Evolutionary conservation across 2,329 filamentous ascomycete species (phyloP).

Genomic region (Cylindrodendrum hubeiense): DNA sequence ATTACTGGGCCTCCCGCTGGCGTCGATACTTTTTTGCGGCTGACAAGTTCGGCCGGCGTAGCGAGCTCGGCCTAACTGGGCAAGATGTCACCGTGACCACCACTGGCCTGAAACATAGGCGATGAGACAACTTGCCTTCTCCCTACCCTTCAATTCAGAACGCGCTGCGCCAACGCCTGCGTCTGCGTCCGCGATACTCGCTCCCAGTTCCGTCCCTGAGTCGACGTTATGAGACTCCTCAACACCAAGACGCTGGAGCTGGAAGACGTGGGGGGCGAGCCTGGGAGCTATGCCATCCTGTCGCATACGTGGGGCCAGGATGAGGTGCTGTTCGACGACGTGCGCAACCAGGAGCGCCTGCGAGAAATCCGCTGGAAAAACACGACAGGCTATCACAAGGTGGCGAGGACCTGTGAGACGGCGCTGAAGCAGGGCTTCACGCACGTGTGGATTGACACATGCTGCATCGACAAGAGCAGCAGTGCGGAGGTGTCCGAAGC

Average conservation of each 20-base stretch:
- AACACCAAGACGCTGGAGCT: conserved; percentile 44
- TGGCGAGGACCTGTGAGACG: conserved; percentile 38
- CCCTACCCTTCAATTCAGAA: conserved; percentile 14
- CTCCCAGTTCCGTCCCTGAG: background rate
- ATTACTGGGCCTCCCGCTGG: background rate
- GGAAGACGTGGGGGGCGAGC: conserved; percentile 32
- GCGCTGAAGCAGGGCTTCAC: conserved; percentile 36
- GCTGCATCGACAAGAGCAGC: conserved; percentile 44
- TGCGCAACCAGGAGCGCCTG: conserved; percentile 35
- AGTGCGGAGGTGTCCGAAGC: conserved; percentile 43
- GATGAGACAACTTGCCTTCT: conserved; percentile 16
- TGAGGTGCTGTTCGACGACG: conserved; percentile 41
- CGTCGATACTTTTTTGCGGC: background rate
- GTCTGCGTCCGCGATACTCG: background rate
- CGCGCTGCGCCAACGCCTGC: conserved; percentile 9
- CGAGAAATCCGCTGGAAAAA: conserved; percentile 34
- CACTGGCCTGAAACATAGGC: conserved; percentile 24
- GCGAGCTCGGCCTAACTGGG: conserved; percentile 21
- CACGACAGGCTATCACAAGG: conserved; percentile 39
- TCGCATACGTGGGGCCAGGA: conserved; percentile 44
- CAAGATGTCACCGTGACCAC: conserved; percentile 29
- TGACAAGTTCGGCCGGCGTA: background rate
- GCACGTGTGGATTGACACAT: conserved; percentile 44
- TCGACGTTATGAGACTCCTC: conserved; percentile 41
- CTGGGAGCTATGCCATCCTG: conserved; percentile 41